Evolutionary conservation across 148 eudicot species (phyloP), one percentile per base, ranked within the genome.

Genomic region (Amaranthus palmeri): DNA sequence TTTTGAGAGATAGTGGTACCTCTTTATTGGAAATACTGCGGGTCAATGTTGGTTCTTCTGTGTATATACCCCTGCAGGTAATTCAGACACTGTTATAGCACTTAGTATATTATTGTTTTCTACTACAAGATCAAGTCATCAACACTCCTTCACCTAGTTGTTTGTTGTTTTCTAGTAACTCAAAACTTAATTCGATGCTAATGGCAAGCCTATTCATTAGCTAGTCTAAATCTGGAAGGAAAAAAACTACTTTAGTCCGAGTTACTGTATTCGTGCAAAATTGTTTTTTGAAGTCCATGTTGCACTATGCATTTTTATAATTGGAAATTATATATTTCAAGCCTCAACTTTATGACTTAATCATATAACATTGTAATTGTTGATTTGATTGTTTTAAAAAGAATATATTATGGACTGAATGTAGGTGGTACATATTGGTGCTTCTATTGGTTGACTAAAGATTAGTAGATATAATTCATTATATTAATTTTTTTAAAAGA

Each of bases 21-120:
- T 89, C 99, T 68, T 74, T 91, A 51, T 82, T 95, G 85, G 97
- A 91, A 86, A 85, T 95, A 81, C 74, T 86, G 70, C 93, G 91
- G 83, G 90, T 95, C 80, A 84, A 77, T 73, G 89, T 91, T 69
- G 68, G 87, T 76, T 95, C 97, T 65, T 86, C 99, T 6, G 76
- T 84, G 59, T 91, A 89, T 78, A 71, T 91, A 65, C 99, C 99
- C 10, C 70, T 89, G 70, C 97, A 89, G 97, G 99, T 95, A 74
- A 78, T 68, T 69, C 17, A 41, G 65, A 65, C 50, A 36, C 70
- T 65, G 9, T n/a, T 46, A 64, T 66, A 47, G 56, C 60, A 54
- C 43, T 48, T 25, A 25, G 36, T 25, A 25, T 25, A 25, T 25
- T 25, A 25, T 25, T 25, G 36, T 25, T 25, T 25, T 25, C 36